phyloP scores from a whole-genome alignment of 2,329 filamentous ascomycete genomes.

The Cercospora citrullina region DNA sequence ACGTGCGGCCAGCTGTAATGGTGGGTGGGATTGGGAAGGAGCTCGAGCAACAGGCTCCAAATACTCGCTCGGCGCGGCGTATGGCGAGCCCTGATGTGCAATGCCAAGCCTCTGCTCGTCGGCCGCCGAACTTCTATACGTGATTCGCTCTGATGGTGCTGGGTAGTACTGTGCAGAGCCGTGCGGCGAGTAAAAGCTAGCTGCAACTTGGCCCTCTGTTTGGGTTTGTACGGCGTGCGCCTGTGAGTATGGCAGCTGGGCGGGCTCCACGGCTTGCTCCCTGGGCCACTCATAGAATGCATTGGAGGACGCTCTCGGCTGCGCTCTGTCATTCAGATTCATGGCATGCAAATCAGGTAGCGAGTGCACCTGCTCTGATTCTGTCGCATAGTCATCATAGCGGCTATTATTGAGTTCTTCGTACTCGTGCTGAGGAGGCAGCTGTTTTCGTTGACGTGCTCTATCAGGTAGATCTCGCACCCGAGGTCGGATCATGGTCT shows the following conservation, averaged over 20 bases:
- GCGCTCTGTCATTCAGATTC: neutral
- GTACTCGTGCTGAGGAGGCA: neutral
- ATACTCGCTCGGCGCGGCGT: neutral
- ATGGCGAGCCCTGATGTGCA: neutral
- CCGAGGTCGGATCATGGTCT: neutral
- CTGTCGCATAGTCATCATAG: neutral
- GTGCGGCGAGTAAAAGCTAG: neutral
- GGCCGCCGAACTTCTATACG: neutral
- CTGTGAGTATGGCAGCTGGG: neutral
- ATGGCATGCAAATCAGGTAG: slow-evolving; percentile 3
- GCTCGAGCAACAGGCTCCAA: neutral
- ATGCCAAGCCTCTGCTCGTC: neutral
- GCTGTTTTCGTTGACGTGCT: neutral
- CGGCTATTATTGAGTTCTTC: neutral
- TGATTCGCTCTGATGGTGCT: neutral
- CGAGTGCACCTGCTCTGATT: neutral
- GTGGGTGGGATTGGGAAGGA: neutral
- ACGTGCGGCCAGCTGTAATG: neutral
- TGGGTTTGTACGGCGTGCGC: neutral
- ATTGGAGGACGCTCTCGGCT: neutral
- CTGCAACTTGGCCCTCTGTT: neutral
- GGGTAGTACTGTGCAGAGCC: neutral
- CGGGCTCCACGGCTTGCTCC: neutral
- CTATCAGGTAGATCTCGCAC: neutral
- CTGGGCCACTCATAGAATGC: neutral